These are phyloP conservation scores for Suillus decipiens DNA, from an alignment of 768 basidiomycete genomes.

Conservation along the genomic window DNA sequence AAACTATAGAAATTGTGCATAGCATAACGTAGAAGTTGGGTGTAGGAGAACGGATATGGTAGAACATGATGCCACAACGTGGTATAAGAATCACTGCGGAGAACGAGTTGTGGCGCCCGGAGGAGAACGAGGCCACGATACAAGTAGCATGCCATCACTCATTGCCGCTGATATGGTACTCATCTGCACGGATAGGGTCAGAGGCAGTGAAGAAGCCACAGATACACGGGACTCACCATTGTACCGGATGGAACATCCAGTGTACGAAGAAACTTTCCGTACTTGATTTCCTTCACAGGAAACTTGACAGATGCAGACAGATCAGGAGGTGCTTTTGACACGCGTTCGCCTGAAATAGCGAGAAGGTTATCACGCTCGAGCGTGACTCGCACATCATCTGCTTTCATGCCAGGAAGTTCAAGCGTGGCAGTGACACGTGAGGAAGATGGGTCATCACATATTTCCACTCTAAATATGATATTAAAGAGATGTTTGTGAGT, in stretches of 20 bases:
- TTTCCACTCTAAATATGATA: constrained; percentile 34
- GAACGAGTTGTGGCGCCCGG: constrained; percentile 18
- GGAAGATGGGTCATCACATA: constrained; percentile 38
- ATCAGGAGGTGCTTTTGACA: constrained; percentile 16
- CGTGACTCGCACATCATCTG: constrained; percentile 36
- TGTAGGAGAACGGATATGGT: neutral
- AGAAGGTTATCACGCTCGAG: constrained; percentile 32
- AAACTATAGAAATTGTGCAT: neutral
- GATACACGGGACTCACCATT: constrained; percentile 28
- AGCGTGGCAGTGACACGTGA: constrained; percentile 36
- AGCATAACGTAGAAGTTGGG: constrained; percentile 11
- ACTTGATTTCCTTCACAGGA: constrained; percentile 40
- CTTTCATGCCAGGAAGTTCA: constrained; percentile 42
- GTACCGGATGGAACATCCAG: constrained; percentile 39
- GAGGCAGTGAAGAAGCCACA: constrained; percentile 8
- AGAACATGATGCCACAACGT: constrained; percentile 10
- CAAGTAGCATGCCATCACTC: constrained; percentile 39
- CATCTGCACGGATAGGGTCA: constrained; percentile 24
- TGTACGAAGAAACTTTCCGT: constrained; percentile 39
- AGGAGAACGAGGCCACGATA: constrained; percentile 40
- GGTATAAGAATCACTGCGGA: constrained; percentile 4
- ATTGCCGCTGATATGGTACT: constrained; percentile 41
- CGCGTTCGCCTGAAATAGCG: constrained; percentile 38
- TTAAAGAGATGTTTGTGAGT: constrained; percentile 15
- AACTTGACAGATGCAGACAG: constrained; percentile 24